Evolutionary conservation across 2,329 filamentous ascomycete species (phyloP), one percentile per base, ranked within the genome.

Genomic region (Fusarium buxicola): DNA sequence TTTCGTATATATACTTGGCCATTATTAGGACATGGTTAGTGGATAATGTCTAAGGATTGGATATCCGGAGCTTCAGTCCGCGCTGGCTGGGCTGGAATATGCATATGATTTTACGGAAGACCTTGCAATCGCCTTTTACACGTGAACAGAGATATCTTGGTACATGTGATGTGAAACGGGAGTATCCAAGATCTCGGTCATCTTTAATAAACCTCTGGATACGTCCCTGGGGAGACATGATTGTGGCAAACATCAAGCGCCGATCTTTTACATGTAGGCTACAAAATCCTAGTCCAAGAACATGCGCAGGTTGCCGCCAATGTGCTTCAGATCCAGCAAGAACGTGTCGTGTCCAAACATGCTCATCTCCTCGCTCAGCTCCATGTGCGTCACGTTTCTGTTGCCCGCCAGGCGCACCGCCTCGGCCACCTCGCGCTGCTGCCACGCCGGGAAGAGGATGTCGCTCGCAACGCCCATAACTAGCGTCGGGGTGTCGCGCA

Each of bases 301-400:
- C 68, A 85, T 85, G 69, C 87, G 88, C 41, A 99, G 80, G 45
- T 89, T 91, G 0, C 92, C 93, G 5, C 95, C 95, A 45, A 99
- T 92, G 69, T 97, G 91, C 78, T 97, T 89, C 55, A 98, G 78
- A 77, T 99, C 95, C 38, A 99, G 80, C 72, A 99, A 77, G 75
- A 99, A 99, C 0, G 94, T 98, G 74, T 99, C 95, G 72, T 99
- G 95, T 1, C 95, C 95, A 74, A 99, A 99, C 70, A 96, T 78
- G 71, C 93, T 97, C 77, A 95, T 87, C 78, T 98, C 93, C 79
- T 98, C 92, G 30, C 94, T 95, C 45, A 99, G 80, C 80, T 99
- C 95, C 12, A 95, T 86, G 76, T 99, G 93, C 39, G 88, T 89
- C 1, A 99, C 94, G 28, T 85, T 87, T 60, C 86, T 83, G 72